Conservation (phyloP, 495 filamentous ascomycete genomes). For the Hyaloscypha finlandica region DNA sequence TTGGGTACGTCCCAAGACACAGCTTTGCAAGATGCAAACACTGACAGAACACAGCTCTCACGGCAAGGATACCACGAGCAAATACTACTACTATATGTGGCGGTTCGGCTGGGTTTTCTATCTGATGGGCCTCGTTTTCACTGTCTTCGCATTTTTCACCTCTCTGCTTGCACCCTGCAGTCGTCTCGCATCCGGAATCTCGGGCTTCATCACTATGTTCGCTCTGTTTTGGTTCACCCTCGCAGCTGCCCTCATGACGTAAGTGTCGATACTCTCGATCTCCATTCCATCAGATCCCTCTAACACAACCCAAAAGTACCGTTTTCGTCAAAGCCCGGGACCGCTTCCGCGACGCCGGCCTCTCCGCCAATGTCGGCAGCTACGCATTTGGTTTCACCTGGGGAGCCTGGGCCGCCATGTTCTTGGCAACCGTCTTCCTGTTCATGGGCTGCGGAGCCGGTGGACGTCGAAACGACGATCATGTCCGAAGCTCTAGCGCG, state of each 20-base stretch:
- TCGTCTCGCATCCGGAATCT: constrained; percentile 48
- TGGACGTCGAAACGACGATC: constrained; percentile 23
- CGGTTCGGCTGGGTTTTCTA: constrained; percentile 73
- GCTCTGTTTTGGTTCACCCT: constrained; percentile 49
- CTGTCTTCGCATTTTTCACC: constrained; percentile 54
- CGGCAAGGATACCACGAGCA: constrained; percentile 50
- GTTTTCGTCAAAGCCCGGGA: constrained; percentile 77
- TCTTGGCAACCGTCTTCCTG: constrained; percentile 72
- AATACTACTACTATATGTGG: constrained; percentile 57
- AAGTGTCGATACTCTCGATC: constrained; percentile 27
- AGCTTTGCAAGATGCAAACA: neutral
- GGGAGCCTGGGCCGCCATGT: constrained; percentile 69
- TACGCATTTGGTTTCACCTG: constrained; percentile 88
- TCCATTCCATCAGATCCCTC: neutral
- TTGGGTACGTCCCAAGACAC: constrained; percentile 34
- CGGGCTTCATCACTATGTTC: constrained; percentile 38
- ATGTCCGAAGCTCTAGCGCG: neutral
- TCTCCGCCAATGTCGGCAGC: constrained; percentile 61
- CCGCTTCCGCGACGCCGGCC: constrained; percentile 60
- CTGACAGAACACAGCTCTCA: constrained; percentile 33
- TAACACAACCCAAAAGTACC: constrained; percentile 51
- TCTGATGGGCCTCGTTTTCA: constrained; percentile 67
- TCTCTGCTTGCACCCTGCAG: constrained; percentile 49
- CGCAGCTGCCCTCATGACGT: constrained; percentile 55
- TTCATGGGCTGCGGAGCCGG: constrained; percentile 50